Evolutionary conservation across 2,329 filamentous ascomycete genomes (phyloP).

Genomic region (Gaeumannomyces sp.): DNA sequence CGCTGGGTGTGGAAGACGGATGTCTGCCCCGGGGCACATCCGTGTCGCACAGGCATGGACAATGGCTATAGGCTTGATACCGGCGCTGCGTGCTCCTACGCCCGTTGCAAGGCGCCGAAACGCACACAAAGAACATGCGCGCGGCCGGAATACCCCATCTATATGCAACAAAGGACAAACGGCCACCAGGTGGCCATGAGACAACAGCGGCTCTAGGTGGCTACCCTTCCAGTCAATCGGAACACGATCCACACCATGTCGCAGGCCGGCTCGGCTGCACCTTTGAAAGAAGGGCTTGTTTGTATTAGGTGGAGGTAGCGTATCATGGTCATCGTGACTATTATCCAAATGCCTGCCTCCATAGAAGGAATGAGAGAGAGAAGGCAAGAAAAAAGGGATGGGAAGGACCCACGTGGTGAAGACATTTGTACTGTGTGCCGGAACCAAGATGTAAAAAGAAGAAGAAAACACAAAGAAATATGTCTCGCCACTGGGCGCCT

Average conservation of each 20-base stretch:
- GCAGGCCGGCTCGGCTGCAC: background rate
- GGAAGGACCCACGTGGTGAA: background rate
- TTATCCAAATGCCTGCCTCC: background rate
- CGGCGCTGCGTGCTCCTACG: background rate
- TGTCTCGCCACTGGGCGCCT: background rate
- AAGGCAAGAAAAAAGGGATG: slow-evolving; percentile 6
- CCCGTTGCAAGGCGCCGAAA: background rate
- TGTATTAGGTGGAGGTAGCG: background rate
- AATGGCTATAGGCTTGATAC: background rate
- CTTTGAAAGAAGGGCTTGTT: background rate
- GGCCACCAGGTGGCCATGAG: background rate
- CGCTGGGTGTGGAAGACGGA: background rate
- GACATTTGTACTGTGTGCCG: background rate
- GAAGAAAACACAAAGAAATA: background rate
- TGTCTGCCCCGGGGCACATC: background rate
- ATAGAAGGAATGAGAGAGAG: background rate
- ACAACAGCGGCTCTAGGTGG: background rate
- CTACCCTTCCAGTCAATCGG: background rate
- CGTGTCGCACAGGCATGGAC: background rate
- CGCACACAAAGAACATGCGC: background rate
- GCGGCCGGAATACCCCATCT: background rate
- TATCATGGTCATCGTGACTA: background rate
- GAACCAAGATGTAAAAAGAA: background rate
- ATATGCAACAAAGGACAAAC: background rate
- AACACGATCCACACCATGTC: background rate